Percentiles rank a stretch among this genome's conserved stretches.
phyloP scores from a whole-genome alignment of 176 grass and related monocot genomes.

The Themeda triandra region DNA sequence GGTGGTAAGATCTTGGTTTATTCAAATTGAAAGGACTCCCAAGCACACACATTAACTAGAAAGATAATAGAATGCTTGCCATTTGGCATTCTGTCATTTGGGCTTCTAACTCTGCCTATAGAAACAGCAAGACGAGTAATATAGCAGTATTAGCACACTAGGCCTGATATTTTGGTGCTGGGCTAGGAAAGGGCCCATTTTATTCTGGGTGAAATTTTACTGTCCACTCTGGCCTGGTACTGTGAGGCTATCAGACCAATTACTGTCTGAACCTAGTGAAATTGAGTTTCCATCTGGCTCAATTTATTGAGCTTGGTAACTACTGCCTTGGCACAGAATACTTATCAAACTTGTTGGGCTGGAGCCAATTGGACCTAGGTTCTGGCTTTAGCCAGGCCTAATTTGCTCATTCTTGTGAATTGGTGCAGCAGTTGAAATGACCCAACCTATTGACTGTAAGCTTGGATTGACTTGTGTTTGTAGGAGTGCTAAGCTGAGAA shows the following conservation, averaged over 20 bases:
- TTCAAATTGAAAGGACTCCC: neutral
- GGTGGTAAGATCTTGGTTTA: neutral
- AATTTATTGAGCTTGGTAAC: neutral
- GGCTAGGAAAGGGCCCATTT: neutral
- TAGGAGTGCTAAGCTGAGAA: neutral
- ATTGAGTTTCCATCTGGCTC: neutral
- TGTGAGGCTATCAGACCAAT: neutral
- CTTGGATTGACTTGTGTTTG: neutral
- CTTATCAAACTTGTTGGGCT: neutral
- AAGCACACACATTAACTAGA: neutral
- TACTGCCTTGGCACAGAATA: neutral
- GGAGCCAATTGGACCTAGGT: neutral
- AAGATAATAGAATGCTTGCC: neutral
- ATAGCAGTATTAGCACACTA: neutral
- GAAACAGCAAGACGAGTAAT: neutral
- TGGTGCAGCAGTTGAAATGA: neutral
- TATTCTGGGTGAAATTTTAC: neutral
- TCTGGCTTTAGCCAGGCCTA: no score
- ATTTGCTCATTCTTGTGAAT: neutral
- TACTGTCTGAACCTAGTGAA: neutral
- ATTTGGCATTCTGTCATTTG: neutral
- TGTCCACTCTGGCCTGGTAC: neutral
- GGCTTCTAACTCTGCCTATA: neutral
- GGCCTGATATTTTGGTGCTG: neutral
- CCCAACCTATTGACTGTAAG: neutral